phyloP scores from a whole-genome alignment of 225 moss, liverwort and hornwort genomes.

The Straminergon stramineum region DNA sequence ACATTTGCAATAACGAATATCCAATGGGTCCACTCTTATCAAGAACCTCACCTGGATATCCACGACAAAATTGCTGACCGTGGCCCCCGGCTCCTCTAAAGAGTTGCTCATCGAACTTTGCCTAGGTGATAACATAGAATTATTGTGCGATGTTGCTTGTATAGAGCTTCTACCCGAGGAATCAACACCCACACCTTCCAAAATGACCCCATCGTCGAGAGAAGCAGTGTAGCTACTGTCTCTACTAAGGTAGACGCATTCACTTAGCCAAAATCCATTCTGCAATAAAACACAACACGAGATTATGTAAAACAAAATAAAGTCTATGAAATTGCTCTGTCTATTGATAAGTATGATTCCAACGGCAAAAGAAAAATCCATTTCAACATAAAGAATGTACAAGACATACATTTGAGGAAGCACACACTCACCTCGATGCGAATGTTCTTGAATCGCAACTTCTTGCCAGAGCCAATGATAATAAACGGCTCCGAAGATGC shows the following conservation, averaged over 20 bases:
- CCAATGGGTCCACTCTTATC: not conserved
- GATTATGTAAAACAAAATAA: not conserved
- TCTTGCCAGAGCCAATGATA: conserved; percentile 70
- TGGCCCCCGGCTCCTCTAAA: conserved; percentile 37
- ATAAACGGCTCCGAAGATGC: conserved; percentile 61
- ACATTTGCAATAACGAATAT: not conserved
- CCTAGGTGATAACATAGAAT: conserved; percentile 18
- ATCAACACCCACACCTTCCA: conserved; percentile 57
- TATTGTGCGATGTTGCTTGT: conserved; percentile 33
- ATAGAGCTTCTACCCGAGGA: conserved; percentile 13
- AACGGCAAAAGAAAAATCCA: not conserved
- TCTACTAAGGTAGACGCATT: conserved; percentile 66
- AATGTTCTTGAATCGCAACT: conserved; percentile 74
- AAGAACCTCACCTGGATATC: conserved; percentile 66
- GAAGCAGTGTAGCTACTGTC: conserved; percentile 69
- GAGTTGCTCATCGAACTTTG: conserved; percentile 38
- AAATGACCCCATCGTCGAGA: conserved; percentile 68
- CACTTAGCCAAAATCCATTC: conserved; percentile 88
- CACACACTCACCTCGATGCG: conserved; percentile 55
- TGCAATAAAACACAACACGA: conserved; percentile 30
- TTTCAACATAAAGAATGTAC: not conserved
- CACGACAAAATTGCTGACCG: conserved; percentile 65
- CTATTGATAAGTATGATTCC: not conserved
- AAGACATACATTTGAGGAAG: not conserved
- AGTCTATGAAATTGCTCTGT: not conserved